A percentile compares a stretch with the other conserved stretches of the same genome.
These are phyloP conservation scores for Fusarium nurragi DNA, from an alignment of 2,329 filamentous ascomycete genomes.

Conservation along the genomic window DNA sequence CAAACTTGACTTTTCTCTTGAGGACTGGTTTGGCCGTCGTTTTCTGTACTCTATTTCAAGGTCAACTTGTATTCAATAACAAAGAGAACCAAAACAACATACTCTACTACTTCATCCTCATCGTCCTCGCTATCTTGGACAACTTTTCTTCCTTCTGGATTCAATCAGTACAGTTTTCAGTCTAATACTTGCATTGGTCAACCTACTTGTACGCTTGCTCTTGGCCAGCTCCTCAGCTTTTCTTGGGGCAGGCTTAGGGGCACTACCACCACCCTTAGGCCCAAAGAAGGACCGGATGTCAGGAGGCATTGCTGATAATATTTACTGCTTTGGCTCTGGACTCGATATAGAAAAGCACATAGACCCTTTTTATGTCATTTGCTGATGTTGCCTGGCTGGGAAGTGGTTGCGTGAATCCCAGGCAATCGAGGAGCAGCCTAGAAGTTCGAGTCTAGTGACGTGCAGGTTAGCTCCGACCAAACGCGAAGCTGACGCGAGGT, in stretches of 20 bases:
- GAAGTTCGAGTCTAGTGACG: constrained; percentile 46
- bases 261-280: constrained; percentile 72
- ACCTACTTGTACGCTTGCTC: constrained; percentile 58
- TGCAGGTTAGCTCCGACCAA: constrained; percentile 45
- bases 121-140: constrained; percentile 86
- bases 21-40: constrained; percentile 57
- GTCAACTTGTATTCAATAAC: constrained; percentile 21
- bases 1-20: constrained; percentile 66
- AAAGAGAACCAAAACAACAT: constrained; percentile 43
- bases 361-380: constrained; percentile 34
- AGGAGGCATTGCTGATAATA: constrained; percentile 66
- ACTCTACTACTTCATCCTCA: constrained; percentile 67
- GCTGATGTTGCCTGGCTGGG: constrained; percentile 37
- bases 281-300: constrained; percentile 95
- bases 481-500: constrained; percentile 60
- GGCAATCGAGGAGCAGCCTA: constrained; percentile 43
- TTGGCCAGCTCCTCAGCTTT: constrained; percentile 57
- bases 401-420: constrained; percentile 32
- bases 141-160: constrained; percentile 69
- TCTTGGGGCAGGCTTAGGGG: constrained; percentile 59
- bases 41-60: constrained; percentile 59
- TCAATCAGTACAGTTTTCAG: constrained; percentile 27
- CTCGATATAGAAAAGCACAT: constrained; percentile 1
- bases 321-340: neutral
- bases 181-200: neutral